Base-by-base conservation (phyloP, 2,329 filamentous ascomycete species). In the Hymenoscyphus fraxineus region DNA sequence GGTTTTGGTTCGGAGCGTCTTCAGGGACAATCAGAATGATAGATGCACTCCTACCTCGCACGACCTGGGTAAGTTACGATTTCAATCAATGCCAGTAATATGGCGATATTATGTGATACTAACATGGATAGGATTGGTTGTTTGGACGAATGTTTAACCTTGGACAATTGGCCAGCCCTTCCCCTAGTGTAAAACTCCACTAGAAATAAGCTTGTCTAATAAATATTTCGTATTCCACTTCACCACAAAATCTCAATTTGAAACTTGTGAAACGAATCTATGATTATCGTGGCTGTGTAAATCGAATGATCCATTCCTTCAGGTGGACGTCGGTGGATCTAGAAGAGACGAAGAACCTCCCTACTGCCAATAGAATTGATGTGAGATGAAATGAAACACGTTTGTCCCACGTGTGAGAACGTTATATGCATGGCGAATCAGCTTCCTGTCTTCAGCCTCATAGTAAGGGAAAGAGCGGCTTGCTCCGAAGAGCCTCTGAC, bases 1-100 rank as follows among this genome's bases (percentile, higher is more conserved):
- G 47, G 47, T 54, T 54, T 54, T 54, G 47, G 47, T 54, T 54
- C 19, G 47, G 47, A 22, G 47, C 47, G 19, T 54, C 47, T 19
- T 54, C 47, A 54, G 47, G 47, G 19, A 54, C 47, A 27, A 54
- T 54, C 19, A 54, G 47, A 54, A 54, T 54, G 47, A 54, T 54
- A 54, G 47, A 54, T 22, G 47, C 47, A 54, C 4, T 54, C 7
- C 19, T 54, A 9, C 47, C 47, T 54, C 47, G 47, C 47, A 54
- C 47, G 13, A 54, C 47, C 10, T 54, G 47, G 47, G 47, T 54
- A 54, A 54, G 47, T 54, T 4, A 12, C 13, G 10, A 12, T 54
- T 19, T 4, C 6, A 54, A 54, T 51, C 13, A 3, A 27, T 54
- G 47, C 13, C 19, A 27, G 19, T 54, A 13, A 54, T 3, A 54